These are phyloP conservation scores for Begonia fuchsioides DNA, from an alignment of 306 rosid species.

Conservation along the genomic window DNA sequence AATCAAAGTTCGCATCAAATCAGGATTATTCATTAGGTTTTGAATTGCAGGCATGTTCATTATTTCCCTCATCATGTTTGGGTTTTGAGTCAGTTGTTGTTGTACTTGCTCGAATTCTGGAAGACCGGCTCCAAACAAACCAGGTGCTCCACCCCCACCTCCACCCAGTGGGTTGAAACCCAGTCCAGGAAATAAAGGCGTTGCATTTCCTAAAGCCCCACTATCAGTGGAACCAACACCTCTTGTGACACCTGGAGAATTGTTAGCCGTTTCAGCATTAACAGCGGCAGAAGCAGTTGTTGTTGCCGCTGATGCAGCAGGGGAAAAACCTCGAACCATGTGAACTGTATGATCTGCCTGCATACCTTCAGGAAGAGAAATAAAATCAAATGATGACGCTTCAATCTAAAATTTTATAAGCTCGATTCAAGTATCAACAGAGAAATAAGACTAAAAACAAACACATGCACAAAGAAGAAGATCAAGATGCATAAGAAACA, in stretches of 20 bases:
- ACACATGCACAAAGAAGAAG: too few species aligned
- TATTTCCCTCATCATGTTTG: slow-evolving; percentile 57
- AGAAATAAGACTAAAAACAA: too few species aligned
- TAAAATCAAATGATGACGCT: background rate
- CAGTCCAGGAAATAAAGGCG: slow-evolving; percentile 52
- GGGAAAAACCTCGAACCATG: slow-evolving; percentile 66
- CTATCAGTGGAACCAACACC: slow-evolving; percentile 39
- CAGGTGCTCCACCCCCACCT: slow-evolving; percentile 21
- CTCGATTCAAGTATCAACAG: too few species aligned
- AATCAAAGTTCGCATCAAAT: slow-evolving; percentile 54
- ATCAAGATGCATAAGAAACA: too few species aligned
- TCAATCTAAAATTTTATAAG: too few species aligned
- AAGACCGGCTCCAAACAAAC: slow-evolving; percentile 52
- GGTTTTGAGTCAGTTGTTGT: slow-evolving; percentile 55
- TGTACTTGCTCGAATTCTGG: slow-evolving; percentile 68
- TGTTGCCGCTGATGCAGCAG: slow-evolving; percentile 13
- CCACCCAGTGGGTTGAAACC: slow-evolving; percentile 41
- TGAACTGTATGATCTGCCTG: slow-evolving; percentile 79
- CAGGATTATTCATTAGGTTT: slow-evolving; percentile 54
- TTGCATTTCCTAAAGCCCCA: slow-evolving; percentile 39
- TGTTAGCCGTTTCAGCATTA: slow-evolving; percentile 28
- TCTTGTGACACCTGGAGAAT: slow-evolving; percentile 29
- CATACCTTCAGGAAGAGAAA: slow-evolving; percentile 29
- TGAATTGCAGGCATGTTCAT: slow-evolving; percentile 72
- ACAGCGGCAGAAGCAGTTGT: slow-evolving; percentile 28